Conservation (phyloP, 768 basidiomycete genomes). For the Rossbeevera mucosa region DNA sequence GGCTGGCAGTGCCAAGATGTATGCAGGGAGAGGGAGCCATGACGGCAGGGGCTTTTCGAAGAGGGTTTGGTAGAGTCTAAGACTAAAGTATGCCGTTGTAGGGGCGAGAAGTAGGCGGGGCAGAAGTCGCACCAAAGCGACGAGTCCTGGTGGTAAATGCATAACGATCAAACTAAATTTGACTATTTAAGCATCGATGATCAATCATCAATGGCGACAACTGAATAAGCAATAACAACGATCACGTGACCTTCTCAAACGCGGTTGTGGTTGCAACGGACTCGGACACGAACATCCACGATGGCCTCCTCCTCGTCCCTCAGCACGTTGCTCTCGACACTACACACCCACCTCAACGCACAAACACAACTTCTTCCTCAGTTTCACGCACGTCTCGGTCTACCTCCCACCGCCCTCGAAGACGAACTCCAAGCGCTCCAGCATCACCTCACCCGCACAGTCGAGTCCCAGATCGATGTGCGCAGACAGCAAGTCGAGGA, state of each 20-base stretch:
- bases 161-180: no score
- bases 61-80: constrained; percentile 10
- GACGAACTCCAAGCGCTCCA: constrained; percentile 75
- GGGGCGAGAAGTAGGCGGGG: constrained; percentile 24
- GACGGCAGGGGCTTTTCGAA: background rate
- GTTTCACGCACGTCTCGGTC: constrained; percentile 78
- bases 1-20: constrained; percentile 24
- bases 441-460: constrained; percentile 66
- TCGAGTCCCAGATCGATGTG: constrained; percentile 66
- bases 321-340: constrained; percentile 67
- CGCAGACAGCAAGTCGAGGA: constrained; percentile 73
- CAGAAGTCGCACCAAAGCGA: constrained; percentile 28
- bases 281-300: constrained; percentile 10
- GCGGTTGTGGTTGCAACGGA: constrained; percentile 24
- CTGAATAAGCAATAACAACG: no score
- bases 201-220: no score
- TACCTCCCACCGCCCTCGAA: constrained; percentile 73
- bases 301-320: constrained; percentile 33
- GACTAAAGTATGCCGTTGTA: constrained; percentile 8
- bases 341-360: constrained; percentile 72
- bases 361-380: constrained; percentile 81
- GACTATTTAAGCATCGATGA: no score
- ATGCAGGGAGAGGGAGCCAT: constrained; percentile 15
- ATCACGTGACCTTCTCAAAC: constrained; percentile 20
- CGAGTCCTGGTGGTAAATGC: no score